phyloP scores from a whole-genome alignment of 1,139 yeast genomes.

The Candida pseudocylindracea region DNA sequence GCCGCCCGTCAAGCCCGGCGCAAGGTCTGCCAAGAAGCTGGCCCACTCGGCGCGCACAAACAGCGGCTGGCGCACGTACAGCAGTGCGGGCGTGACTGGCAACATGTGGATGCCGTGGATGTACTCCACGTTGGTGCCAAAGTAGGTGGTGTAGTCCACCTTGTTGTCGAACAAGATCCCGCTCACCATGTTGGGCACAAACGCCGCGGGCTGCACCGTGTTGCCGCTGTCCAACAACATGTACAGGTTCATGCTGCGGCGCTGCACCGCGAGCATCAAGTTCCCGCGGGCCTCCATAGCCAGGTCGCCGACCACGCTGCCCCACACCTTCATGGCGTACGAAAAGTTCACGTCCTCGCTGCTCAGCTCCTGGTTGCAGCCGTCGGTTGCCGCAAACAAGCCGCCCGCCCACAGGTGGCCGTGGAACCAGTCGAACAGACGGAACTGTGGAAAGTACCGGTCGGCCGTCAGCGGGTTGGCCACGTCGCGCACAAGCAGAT shows the following conservation, averaged over 20 bases:
- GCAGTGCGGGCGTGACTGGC: constrained; percentile 73
- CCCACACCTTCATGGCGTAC: constrained; percentile 73
- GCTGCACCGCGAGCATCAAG: constrained; percentile 45
- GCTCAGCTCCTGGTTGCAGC: constrained; percentile 61
- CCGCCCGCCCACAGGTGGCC: constrained; percentile 86
- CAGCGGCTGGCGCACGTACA: constrained; percentile 42
- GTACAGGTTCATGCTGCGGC: constrained; percentile 39
- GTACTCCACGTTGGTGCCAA: constrained; percentile 49
- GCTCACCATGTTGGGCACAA: constrained; percentile 42
- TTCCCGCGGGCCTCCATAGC: constrained; percentile 65
- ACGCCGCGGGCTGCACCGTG: constrained; percentile 30
- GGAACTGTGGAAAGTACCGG: constrained; percentile 46
- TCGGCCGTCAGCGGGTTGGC: constrained; percentile 50
- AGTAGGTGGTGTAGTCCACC: constrained; percentile 78
- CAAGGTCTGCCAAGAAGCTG: constrained; percentile 22
- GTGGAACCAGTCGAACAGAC: constrained; percentile 60
- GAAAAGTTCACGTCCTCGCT: constrained; percentile 69
- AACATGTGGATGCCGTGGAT: constrained; percentile 94
- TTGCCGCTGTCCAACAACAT: constrained; percentile 35
- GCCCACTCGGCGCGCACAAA: constrained; percentile 76
- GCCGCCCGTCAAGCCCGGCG: constrained; percentile 39
- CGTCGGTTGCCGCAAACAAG: constrained; percentile 44
- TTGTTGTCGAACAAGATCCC: constrained; percentile 78
- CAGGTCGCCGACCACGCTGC: constrained; percentile 40
- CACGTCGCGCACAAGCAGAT: constrained; percentile 46